Evolutionary conservation across 352 stramenopile genomes (phyloP).

Genomic region (Thraustotheca clavata): DNA sequence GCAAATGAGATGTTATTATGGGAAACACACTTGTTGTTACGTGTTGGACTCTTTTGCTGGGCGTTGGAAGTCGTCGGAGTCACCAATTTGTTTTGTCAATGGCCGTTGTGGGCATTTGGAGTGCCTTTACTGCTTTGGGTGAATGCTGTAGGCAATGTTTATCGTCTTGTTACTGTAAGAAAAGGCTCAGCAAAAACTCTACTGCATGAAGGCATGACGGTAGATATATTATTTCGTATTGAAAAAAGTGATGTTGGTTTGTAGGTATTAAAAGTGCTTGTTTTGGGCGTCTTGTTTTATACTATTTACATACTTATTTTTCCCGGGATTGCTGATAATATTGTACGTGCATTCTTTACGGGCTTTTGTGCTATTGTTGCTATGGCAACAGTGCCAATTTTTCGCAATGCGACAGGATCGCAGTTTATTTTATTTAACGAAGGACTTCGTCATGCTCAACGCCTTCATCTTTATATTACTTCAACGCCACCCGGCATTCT

Average conservation of each 20-base stretch:
- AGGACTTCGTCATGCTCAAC: neutral
- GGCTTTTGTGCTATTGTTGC: conserved; percentile 11
- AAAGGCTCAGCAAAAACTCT: conserved; percentile 14
- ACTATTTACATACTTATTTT: conserved; percentile 20
- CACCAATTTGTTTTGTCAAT: conserved; percentile 14
- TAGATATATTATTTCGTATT: neutral
- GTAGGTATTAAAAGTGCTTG: conserved; percentile 19
- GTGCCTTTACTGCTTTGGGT: conserved; percentile 16
- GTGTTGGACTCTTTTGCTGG: conserved; percentile 14
- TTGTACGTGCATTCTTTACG: conserved; percentile 18
- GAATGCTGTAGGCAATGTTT: conserved; percentile 12
- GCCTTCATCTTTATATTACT: neutral
- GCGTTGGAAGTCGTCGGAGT: conserved; percentile 4
- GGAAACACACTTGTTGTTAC: conserved; percentile 19
- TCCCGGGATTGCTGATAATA: conserved; percentile 16
- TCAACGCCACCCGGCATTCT: neutral
- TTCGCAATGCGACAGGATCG: conserved; percentile 18
- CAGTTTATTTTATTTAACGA: conserved; percentile 17
- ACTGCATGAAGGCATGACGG: conserved; percentile 5
- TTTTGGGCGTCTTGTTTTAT: conserved; percentile 17
- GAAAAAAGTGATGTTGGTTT: neutral
- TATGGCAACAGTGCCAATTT: conserved; percentile 3
- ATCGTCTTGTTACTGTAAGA: conserved; percentile 4
- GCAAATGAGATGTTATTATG: conserved; percentile 13
- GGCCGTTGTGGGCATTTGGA: conserved; percentile 19